These are phyloP conservation scores for Bacidia rubella DNA, from an alignment of 495 filamentous ascomycete genomes.

Conservation along the genomic window DNA sequence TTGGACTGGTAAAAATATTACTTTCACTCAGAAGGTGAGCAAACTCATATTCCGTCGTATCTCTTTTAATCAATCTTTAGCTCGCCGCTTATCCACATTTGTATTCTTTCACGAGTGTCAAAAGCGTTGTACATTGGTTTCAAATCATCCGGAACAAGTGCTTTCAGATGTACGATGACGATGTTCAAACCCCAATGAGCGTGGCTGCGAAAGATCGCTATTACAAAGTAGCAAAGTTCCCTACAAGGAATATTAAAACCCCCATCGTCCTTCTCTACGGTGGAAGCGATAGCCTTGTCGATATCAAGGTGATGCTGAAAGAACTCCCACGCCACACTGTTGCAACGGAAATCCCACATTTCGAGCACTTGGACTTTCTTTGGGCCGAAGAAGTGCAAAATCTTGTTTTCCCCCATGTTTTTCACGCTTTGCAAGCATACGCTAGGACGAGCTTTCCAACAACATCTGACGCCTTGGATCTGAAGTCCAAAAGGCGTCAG, in stretches of 20 bases:
- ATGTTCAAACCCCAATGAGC: slow-evolving; percentile 54
- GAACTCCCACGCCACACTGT: slow-evolving; percentile 74
- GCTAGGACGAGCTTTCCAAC: slow-evolving; percentile 23
- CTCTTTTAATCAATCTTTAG: not conserved
- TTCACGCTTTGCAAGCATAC: slow-evolving; percentile 67
- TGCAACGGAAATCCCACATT: slow-evolving; percentile 72
- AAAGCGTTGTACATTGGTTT: slow-evolving; percentile 96
- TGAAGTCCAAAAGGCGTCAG: not conserved
- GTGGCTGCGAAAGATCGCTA: slow-evolving; percentile 45
- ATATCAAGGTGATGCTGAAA: slow-evolving; percentile 81
- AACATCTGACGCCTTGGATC: not conserved
- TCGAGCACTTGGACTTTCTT: slow-evolving; percentile 95
- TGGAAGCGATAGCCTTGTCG: slow-evolving; percentile 85
- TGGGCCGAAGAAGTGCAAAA: slow-evolving; percentile 77
- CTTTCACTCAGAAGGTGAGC: slow-evolving; percentile 55
- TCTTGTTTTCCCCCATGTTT: slow-evolving; percentile 82
- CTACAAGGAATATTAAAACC: slow-evolving; percentile 91
- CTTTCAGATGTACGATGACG: slow-evolving; percentile 98
- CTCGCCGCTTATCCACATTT: slow-evolving; percentile 93
- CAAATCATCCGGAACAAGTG: slow-evolving; percentile 91
- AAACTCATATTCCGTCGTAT: not conserved
- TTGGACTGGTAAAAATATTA: slow-evolving; percentile 81
- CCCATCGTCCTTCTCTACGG: slow-evolving; percentile 90
- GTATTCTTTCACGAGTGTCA: slow-evolving; percentile 91
- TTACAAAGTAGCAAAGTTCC: slow-evolving; percentile 89